A percentile compares a stretch with the other conserved stretches of the same genome.
Conservation (phyloP, 1,284 basidiomycete genomes). For the Ceratobasidium sp. region DNA sequence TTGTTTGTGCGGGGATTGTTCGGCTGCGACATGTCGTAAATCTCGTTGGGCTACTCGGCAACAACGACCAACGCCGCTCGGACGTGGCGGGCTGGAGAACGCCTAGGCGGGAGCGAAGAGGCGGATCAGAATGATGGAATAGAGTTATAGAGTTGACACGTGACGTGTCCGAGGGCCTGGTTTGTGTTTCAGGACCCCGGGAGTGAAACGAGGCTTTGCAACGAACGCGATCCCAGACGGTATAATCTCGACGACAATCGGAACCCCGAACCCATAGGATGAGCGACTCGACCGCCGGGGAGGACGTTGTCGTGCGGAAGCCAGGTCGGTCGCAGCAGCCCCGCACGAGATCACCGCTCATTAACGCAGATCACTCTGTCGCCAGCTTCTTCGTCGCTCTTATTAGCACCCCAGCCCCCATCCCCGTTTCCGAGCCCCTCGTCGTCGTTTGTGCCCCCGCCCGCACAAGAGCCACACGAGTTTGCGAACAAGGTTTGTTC, state of each 20-base stretch:
- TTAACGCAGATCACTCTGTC: conserved; percentile 46
- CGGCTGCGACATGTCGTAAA: too few relatives aligned
- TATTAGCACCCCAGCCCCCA: conserved; percentile 55
- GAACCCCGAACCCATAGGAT: not conserved
- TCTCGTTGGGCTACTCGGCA: too few relatives aligned
- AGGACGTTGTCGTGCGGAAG: not conserved
- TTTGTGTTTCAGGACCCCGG: conserved; percentile 31
- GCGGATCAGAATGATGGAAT: not conserved
- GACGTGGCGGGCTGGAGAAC: too few relatives aligned
- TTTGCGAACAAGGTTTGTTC: conserved; percentile 58
- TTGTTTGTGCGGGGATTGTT: too few relatives aligned
- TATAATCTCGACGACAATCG: not conserved
- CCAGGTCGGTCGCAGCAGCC: not conserved
- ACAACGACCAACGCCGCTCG: too few relatives aligned
- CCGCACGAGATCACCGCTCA: conserved; percentile 28
- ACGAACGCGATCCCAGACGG: not conserved
- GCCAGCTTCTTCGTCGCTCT: conserved; percentile 54
- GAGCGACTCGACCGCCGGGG: not conserved
- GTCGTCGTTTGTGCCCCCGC: conserved; percentile 70
- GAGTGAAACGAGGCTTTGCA: conserved; percentile 7
- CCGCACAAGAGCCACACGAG: conserved; percentile 67
- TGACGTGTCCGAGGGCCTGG: conserved; percentile 26
- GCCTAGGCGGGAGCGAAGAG: too few relatives aligned
- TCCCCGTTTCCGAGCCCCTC: conserved; percentile 73
- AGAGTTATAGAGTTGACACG: conserved; percentile 13